These are phyloP conservation scores for Sporothrix pseudoabietina DNA, from an alignment of 2,329 filamentous ascomycete species.

Conservation along the genomic window DNA sequence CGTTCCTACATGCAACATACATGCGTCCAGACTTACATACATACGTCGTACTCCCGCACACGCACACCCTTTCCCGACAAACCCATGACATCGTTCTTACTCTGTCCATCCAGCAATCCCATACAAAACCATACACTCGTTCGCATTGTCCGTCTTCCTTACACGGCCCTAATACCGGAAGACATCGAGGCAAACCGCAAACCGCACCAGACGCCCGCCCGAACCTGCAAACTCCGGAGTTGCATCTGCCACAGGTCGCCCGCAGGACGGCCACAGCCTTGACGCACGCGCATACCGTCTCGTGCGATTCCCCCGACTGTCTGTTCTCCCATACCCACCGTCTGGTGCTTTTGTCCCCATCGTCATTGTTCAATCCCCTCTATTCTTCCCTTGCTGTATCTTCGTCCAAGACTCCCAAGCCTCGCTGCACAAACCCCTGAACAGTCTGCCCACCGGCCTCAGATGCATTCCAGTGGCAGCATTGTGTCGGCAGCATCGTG, in stretches of 20 bases:
- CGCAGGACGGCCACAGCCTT: slow-evolving; percentile 10
- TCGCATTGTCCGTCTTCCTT: background rate
- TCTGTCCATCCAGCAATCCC: background rate
- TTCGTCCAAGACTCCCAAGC: background rate
- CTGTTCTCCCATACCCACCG: slow-evolving; percentile 6
- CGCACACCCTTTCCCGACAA: slow-evolving; percentile 21
- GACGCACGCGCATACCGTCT: slow-evolving; percentile 15
- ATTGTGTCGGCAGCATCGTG: background rate
- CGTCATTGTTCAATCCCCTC: background rate
- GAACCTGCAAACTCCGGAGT: background rate
- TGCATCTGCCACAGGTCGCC: background rate
- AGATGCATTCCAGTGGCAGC: slow-evolving; percentile 1
- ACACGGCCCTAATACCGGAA: background rate
- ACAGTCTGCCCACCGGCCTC: background rate
- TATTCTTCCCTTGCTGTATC: background rate
- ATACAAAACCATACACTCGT: background rate
- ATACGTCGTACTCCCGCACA: slow-evolving; percentile 24
- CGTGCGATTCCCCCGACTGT: slow-evolving; percentile 16
- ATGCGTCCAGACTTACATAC: slow-evolving; percentile 17
- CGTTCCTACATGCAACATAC: slow-evolving; percentile 1
- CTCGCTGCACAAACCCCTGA: background rate
- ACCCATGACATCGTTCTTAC: slow-evolving; percentile 8
- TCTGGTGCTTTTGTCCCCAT: background rate
- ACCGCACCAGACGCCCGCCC: background rate
- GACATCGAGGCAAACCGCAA: background rate